A percentile compares a stretch with the other conserved stretches of the same genome.
These are phyloP conservation scores for Penicillium verrucosum DNA, from an alignment of 2,329 filamentous ascomycete genomes.

Conservation along the genomic window DNA sequence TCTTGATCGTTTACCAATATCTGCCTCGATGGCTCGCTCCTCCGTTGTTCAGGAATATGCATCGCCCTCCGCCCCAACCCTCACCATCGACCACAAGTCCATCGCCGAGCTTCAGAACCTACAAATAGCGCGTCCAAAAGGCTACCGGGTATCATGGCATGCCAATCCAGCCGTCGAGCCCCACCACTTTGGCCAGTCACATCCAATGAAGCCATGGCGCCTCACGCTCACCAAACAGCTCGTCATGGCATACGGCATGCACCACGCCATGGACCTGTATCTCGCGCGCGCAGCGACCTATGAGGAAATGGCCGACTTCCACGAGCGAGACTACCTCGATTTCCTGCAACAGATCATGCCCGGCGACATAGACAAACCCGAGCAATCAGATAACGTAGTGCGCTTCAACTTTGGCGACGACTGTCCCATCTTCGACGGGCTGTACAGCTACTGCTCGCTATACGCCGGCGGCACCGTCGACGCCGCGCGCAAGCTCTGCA, in stretches of 20 bases:
- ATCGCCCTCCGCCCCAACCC: slow-evolving; percentile 41
- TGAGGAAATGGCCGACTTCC: slow-evolving; percentile 83
- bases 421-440: slow-evolving; percentile 92
- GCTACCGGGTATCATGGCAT: slow-evolving; percentile 91
- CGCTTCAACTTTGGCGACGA: slow-evolving; percentile 90
- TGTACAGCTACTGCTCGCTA: slow-evolving; percentile 92
- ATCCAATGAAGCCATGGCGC: slow-evolving; percentile 99
- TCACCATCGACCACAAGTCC: slow-evolving; percentile 52
- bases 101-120: slow-evolving; percentile 55
- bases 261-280: slow-evolving; percentile 95
- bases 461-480: slow-evolving; percentile 89
- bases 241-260: slow-evolving; percentile 91
- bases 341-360: slow-evolving; percentile 74
- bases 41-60: slow-evolving; percentile 52
- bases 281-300: slow-evolving; percentile 77
- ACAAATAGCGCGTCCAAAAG: slow-evolving; percentile 74
- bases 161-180: slow-evolving; percentile 92
- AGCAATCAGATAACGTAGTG: slow-evolving; percentile 55
- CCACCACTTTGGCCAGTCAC: slow-evolving; percentile 93
- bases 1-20: not conserved
- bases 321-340: slow-evolving; percentile 84
- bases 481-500: slow-evolving; percentile 82
- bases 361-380: slow-evolving; percentile 63
- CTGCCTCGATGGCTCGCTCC: slow-evolving; percentile 39
- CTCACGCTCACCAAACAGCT: slow-evolving; percentile 92